These are phyloP conservation scores for Pseudocercospora fijiensis DNA, from an alignment of 2,329 filamentous ascomycete genomes.

Conservation along the genomic window DNA sequence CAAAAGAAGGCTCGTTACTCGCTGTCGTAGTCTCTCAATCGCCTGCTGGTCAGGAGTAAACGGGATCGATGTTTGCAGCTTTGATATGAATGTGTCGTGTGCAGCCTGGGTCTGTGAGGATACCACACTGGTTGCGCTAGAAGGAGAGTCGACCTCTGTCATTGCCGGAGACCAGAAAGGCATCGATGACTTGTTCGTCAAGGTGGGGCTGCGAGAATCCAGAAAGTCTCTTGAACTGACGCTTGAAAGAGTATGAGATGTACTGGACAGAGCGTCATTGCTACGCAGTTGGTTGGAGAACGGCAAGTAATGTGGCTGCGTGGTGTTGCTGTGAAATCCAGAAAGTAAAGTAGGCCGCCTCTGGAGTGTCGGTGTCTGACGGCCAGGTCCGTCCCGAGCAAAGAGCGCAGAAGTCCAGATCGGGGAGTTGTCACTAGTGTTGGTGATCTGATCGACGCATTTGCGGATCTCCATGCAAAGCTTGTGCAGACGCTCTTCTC, in stretches of 20 bases:
- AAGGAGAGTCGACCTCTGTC: constrained; percentile 62
- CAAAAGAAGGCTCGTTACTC: constrained; percentile 76
- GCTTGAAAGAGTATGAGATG: constrained; percentile 34
- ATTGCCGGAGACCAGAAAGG: constrained; percentile 92
- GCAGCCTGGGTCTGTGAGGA: constrained; percentile 26
- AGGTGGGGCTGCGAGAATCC: constrained; percentile 61
- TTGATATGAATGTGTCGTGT: constrained; percentile 12
- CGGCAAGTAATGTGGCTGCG: constrained; percentile 22
- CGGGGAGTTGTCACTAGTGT: constrained; percentile 80
- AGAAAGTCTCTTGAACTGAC: constrained; percentile 62
- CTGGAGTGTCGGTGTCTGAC: constrained; percentile 9
- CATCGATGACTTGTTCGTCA: constrained; percentile 68
- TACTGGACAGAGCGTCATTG: constrained; percentile 30
- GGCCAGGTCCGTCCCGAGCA: constrained; percentile 55
- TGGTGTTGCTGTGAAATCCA: constrained; percentile 15
- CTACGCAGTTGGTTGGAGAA: constrained; percentile 28
- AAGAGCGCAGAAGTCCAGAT: constrained; percentile 92
- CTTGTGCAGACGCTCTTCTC: constrained; percentile 90
- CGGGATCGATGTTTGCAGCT: background rate
- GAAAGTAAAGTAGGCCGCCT: constrained; percentile 14
- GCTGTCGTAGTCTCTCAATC: constrained; percentile 51
- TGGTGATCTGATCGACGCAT: constrained; percentile 77
- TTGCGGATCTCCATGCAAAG: constrained; percentile 88
- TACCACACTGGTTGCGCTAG: constrained; percentile 60
- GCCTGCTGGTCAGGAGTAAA: constrained; percentile 53